Percentiles rank a stretch among this genome's conserved stretches.
phyloP scores from a whole-genome alignment of 2,329 filamentous ascomycete genomes.

The Aspergillus carbonarius region DNA sequence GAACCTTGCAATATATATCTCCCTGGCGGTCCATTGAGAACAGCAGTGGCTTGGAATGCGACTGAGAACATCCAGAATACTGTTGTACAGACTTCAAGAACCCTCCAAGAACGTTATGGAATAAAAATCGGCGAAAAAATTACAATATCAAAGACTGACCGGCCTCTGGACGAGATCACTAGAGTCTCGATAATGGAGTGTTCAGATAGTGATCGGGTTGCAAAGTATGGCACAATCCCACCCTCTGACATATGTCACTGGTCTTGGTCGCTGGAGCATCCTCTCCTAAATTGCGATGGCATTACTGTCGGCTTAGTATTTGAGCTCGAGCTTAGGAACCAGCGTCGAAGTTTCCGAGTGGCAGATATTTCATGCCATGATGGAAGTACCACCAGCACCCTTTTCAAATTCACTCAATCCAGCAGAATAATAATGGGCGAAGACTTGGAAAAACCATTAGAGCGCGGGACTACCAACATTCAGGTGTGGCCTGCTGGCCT shows the following conservation, averaged over 20 bases:
- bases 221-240: conserved; percentile 35
- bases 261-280: conserved; percentile 50
- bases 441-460: conserved; percentile 17
- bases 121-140: conserved; percentile 72
- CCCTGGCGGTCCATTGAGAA: conserved; percentile 45
- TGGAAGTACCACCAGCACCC: conserved; percentile 38
- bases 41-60: conserved; percentile 64
- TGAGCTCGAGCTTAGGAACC: conserved; percentile 58
- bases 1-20: conserved; percentile 52
- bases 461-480: conserved; percentile 16
- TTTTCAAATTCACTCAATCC: conserved; percentile 36
- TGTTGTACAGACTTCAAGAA: conserved; percentile 70
- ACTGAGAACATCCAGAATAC: conserved; percentile 64
- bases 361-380: conserved; percentile 53
- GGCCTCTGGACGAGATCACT: conserved; percentile 54
- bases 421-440: conserved; percentile 36
- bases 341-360: conserved; percentile 62
- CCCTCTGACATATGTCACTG: conserved; percentile 44
- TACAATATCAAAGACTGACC: conserved; percentile 56
- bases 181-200: conserved; percentile 63
- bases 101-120: conserved; percentile 69
- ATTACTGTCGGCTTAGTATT: conserved; percentile 70
- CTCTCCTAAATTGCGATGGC: conserved; percentile 59
- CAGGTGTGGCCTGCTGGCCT: conserved; percentile 52
- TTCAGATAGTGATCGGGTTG: conserved; percentile 43